Conservation (phyloP, 139 green algal species). For the Closterium sp. region DNA sequence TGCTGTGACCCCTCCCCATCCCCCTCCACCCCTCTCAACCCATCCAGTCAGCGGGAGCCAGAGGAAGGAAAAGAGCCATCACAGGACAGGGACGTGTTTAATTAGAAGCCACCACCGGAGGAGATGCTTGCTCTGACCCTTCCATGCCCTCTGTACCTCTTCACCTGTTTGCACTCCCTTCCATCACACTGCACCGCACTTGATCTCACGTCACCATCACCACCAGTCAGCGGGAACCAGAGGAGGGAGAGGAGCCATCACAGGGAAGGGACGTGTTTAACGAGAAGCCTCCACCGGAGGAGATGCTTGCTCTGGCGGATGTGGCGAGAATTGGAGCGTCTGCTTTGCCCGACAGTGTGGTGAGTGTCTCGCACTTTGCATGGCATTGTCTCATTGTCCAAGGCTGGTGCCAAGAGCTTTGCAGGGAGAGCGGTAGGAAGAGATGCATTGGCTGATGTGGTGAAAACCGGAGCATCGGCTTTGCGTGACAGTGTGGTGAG, state of each 20-base stretch:
- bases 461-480: neutral
- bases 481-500: slow-evolving; percentile 28
- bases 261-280: slow-evolving; percentile 93
- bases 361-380: too few species aligned
- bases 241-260: slow-evolving; percentile 73
- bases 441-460: slow-evolving; percentile 48
- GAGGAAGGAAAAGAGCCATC: slow-evolving; percentile 74
- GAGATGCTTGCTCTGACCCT: slow-evolving; percentile 65
- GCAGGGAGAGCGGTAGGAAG: slow-evolving; percentile 2
- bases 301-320: slow-evolving; percentile 47
- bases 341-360: slow-evolving; percentile 14
- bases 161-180: neutral
- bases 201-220: too few species aligned
- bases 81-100: slow-evolving; percentile 91
- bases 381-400: too few species aligned
- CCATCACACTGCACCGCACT: too few species aligned
- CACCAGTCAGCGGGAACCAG: slow-evolving; percentile 37
- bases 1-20: too few species aligned
- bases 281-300: slow-evolving; percentile 73
- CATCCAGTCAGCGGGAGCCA: slow-evolving; percentile 31
- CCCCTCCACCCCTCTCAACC: neutral
- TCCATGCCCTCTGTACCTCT: neutral
- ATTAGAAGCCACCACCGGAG: slow-evolving; percentile 77
- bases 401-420: too few species aligned
- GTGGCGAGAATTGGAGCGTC: slow-evolving; percentile 9